phyloP scores from a whole-genome alignment of 495 filamentous ascomycete species.

The Alectoria sarmentosa region DNA sequence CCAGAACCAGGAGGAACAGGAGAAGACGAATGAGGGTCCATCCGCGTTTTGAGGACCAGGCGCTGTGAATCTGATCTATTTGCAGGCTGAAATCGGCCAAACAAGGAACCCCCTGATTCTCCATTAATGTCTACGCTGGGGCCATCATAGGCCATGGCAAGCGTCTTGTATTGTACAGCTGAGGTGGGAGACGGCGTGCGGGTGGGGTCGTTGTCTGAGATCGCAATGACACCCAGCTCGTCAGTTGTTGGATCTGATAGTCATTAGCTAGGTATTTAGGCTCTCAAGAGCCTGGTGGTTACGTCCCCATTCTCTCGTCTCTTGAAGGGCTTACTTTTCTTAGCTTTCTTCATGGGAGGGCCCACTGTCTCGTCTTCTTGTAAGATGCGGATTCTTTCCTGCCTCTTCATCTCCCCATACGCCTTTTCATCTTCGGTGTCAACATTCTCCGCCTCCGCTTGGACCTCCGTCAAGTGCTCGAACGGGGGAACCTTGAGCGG shows the following conservation, averaged over 20 bases:
- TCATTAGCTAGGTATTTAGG: background rate
- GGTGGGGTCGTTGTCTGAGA: conserved; percentile 22
- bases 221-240: conserved; percentile 18
- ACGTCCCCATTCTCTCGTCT: conserved; percentile 31
- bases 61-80: conserved; percentile 27
- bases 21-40: conserved; percentile 42
- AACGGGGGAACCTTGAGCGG: conserved; percentile 79
- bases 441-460: conserved; percentile 80
- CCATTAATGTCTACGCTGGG: conserved; percentile 18
- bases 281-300: background rate
- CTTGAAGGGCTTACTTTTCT: conserved; percentile 38
- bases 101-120: conserved; percentile 32
- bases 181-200: conserved; percentile 22
- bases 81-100: conserved; percentile 31
- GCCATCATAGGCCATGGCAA: conserved; percentile 36
- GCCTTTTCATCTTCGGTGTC: conserved; percentile 78
- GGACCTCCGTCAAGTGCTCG: conserved; percentile 64
- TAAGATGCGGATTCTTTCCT: conserved; percentile 72
- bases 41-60: conserved; percentile 43
- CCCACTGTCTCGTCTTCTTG: conserved; percentile 56
- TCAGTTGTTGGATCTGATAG: conserved; percentile 16
- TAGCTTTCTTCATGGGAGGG: conserved; percentile 49
- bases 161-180: conserved; percentile 16
- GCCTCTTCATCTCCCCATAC: conserved; percentile 79
- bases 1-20: conserved; percentile 43